Percentiles rank a stretch among this genome's conserved stretches.
phyloP scores from a whole-genome alignment of 331 rosid species.

The Rhamnella rubrinervis region DNA sequence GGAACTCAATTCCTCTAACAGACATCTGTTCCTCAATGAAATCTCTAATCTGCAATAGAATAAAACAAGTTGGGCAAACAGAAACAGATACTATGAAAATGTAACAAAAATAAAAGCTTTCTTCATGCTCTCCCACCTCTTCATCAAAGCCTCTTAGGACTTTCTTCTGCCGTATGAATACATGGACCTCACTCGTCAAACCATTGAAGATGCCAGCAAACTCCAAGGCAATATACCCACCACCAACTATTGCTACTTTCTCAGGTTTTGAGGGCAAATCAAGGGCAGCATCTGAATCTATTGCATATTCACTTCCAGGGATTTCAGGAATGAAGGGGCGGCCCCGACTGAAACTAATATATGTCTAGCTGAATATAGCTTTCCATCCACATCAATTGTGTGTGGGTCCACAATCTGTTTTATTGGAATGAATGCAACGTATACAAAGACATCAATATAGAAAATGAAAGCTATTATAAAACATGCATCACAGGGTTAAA shows the following conservation, averaged over 20 bases:
- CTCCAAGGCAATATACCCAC: constrained; percentile 96
- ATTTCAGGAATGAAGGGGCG: constrained; percentile 94
- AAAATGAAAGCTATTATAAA: background rate
- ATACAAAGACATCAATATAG: background rate
- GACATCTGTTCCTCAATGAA: constrained; percentile 84
- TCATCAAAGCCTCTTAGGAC: constrained; percentile 96
- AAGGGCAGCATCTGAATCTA: constrained; percentile 97
- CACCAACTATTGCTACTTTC: constrained; percentile 96
- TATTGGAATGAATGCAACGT: background rate
- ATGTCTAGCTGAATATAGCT: constrained; percentile 78
- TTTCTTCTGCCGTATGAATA: constrained; percentile 81
- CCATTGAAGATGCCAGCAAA: constrained; percentile 97
- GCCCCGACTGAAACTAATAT: constrained; percentile 84
- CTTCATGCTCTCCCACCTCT: constrained; percentile 57
- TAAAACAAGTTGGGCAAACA: constrained; percentile 20
- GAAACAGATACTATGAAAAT: background rate
- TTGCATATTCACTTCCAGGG: constrained; percentile 79
- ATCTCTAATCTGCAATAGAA: constrained; percentile 71
- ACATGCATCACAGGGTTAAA: constrained; percentile 4
- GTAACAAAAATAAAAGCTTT: constrained; percentile 5
- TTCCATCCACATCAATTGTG: constrained; percentile 84
- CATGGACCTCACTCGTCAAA: constrained; percentile 74
- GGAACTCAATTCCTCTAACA: constrained; percentile 81
- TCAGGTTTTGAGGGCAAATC: constrained; percentile 85
- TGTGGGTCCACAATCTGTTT: constrained; percentile 84